Evolutionary conservation across 1,139 yeast genomes (phyloP).

Genomic region (Protomyces macrosporus): DNA sequence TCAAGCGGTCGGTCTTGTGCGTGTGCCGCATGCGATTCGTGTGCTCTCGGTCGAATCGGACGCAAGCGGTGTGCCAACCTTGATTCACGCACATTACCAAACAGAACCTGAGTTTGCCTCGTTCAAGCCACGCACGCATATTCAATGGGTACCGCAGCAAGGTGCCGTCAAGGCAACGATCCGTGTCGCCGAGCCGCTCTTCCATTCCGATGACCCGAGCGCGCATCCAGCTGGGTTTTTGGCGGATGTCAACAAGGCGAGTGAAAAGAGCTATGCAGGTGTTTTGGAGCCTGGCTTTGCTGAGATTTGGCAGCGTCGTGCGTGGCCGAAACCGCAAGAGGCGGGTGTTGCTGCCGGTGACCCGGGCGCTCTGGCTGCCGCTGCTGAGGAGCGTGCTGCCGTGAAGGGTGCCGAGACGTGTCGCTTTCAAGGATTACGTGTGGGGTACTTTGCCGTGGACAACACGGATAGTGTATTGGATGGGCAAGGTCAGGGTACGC

Average conservation of each 20-base stretch:
- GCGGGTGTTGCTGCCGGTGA: slow-evolving; percentile 52
- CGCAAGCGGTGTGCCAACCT: slow-evolving; percentile 55
- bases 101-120: slow-evolving; percentile 48
- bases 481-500: slow-evolving; percentile 40
- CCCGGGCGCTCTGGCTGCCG: slow-evolving; percentile 49
- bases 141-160: slow-evolving; percentile 77
- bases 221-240: slow-evolving; percentile 83
- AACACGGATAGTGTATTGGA: slow-evolving; percentile 52
- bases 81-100: slow-evolving; percentile 77
- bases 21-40: slow-evolving; percentile 76
- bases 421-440: slow-evolving; percentile 95
- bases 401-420: slow-evolving; percentile 69
- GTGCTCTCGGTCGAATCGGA: slow-evolving; percentile 66
- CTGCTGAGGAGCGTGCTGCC: slow-evolving; percentile 51
- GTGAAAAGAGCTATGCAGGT: slow-evolving; percentile 60
- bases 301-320: slow-evolving; percentile 64
- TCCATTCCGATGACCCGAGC: slow-evolving; percentile 86
- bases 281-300: slow-evolving; percentile 76
- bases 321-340: slow-evolving; percentile 55
- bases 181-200: slow-evolving; percentile 80
- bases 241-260: slow-evolving; percentile 71
- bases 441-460: slow-evolving; percentile 92
- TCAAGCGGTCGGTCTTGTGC: slow-evolving; percentile 83
- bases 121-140: slow-evolving; percentile 79
- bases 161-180: slow-evolving; percentile 52